phyloP scores from a whole-genome alignment of 1,284 basidiomycete species.

The Ganoderma multipileum region DNA sequence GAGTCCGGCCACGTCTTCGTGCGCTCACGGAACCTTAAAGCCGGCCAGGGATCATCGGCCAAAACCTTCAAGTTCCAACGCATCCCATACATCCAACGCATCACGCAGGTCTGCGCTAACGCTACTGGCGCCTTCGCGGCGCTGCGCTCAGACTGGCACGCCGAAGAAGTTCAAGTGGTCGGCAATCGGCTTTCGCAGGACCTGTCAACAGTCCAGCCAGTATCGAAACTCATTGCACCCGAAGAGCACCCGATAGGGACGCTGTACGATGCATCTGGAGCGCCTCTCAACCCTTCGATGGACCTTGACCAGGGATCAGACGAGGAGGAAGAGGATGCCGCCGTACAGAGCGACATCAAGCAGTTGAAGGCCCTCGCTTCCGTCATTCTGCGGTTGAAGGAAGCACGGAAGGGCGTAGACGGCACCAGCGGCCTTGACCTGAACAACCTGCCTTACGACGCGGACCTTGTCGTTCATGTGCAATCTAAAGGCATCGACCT shows the following conservation, averaged over 20 bases:
- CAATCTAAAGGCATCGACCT: slow-evolving; percentile 47
- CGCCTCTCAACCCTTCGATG: neutral
- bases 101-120: slow-evolving; percentile 86
- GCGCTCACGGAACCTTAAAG: slow-evolving; percentile 66
- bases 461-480: slow-evolving; percentile 66
- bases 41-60: slow-evolving; percentile 40
- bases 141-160: slow-evolving; percentile 76
- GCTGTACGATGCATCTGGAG: neutral
- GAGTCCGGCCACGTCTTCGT: slow-evolving; percentile 95
- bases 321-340: slow-evolving; percentile 46
- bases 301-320: slow-evolving; percentile 21
- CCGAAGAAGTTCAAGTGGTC: slow-evolving; percentile 61
- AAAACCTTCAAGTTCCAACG: slow-evolving; percentile 86
- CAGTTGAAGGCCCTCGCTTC: slow-evolving; percentile 51
- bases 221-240: slow-evolving; percentile 30
- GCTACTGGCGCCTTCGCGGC: slow-evolving; percentile 92
- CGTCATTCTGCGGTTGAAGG: slow-evolving; percentile 42
- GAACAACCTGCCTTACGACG: slow-evolving; percentile 51
- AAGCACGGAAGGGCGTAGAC: slow-evolving; percentile 26
- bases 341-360: slow-evolving; percentile 57
- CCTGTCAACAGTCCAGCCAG: slow-evolving; percentile 71
- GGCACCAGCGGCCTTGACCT: slow-evolving; percentile 28
- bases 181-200: slow-evolving; percentile 76
- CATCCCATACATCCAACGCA: slow-evolving; percentile 85
- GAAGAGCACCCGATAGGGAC: neutral